These are phyloP conservation scores for Trichoderma afroharzianum DNA, from an alignment of 2,329 filamentous ascomycete species.

Conservation along the genomic window DNA sequence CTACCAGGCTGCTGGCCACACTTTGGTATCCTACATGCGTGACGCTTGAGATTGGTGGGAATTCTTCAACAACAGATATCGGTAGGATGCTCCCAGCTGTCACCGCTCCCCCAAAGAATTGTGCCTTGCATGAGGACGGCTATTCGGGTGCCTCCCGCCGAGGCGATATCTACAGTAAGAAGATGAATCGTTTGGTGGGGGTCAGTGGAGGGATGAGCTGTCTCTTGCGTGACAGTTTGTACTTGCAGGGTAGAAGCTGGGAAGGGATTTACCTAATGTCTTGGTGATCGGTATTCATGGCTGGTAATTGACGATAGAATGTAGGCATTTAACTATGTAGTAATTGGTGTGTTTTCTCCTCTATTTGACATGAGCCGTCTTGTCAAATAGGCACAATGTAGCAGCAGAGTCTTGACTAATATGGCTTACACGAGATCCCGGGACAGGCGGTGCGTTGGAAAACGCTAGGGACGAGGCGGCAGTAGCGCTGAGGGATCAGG, in stretches of 20 bases:
- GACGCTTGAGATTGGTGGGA: slow-evolving; percentile 1
- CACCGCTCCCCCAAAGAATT: slow-evolving; percentile 1
- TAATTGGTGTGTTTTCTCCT: too few relatives aligned
- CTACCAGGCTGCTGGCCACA: background rate
- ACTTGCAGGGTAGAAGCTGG: background rate
- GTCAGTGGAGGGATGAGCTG: slow-evolving; percentile 5
- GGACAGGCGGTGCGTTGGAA: background rate
- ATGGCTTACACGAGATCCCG: background rate
- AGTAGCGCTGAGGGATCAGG: slow-evolving; percentile 13
- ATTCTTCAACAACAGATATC: background rate
- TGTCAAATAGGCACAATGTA: background rate
- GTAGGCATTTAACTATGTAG: background rate
- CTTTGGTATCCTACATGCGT: background rate
- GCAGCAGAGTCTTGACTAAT: background rate
- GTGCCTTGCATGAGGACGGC: slow-evolving; percentile 14
- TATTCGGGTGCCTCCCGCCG: background rate
- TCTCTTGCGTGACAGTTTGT: background rate
- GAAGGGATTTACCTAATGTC: background rate
- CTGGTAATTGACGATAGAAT: background rate
- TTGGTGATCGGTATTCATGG: background rate
- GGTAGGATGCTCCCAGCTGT: background rate
- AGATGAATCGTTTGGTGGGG: slow-evolving; percentile 2
- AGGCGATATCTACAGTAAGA: background rate
- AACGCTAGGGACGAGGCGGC: background rate
- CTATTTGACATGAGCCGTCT: too few relatives aligned